phyloP scores from a whole-genome alignment of 1,139 yeast species.

The Debaryomyces udenii region DNA sequence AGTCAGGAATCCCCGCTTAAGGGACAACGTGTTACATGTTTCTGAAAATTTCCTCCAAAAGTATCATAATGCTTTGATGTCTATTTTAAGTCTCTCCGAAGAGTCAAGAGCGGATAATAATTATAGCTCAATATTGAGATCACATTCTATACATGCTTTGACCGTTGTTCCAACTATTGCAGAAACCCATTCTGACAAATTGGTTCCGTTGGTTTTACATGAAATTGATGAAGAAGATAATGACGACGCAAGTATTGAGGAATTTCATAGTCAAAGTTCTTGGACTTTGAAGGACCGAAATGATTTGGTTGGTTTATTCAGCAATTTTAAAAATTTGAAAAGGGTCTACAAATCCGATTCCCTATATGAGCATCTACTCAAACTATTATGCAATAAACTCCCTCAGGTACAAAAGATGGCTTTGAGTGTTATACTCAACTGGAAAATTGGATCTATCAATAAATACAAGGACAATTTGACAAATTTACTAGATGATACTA shows the following conservation, averaged over 20 bases:
- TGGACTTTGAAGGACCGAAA: constrained; percentile 71
- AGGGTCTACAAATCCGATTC: constrained; percentile 53
- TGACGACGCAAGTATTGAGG: constrained; percentile 12
- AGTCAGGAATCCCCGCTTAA: constrained; percentile 34
- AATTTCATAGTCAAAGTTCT: constrained; percentile 17
- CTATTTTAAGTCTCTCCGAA: constrained; percentile 42
- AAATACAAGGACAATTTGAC: constrained; percentile 75
- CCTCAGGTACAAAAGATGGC: constrained; percentile 72
- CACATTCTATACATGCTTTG: constrained; percentile 54
- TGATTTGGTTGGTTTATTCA: constrained; percentile 61
- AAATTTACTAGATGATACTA: constrained; percentile 78
- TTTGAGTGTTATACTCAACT: constrained; percentile 69
- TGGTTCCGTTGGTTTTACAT: constrained; percentile 59
- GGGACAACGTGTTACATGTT: constrained; percentile 27
- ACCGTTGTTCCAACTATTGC: constrained; percentile 63
- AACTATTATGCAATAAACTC: constrained; percentile 64
- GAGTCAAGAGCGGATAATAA: constrained; percentile 32
- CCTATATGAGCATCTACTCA: constrained; percentile 56
- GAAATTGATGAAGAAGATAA: constrained; percentile 28
- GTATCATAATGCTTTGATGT: constrained; percentile 24
- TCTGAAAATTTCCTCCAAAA: constrained; percentile 25
- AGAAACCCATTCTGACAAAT: constrained; percentile 56
- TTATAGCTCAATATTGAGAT: constrained; percentile 42
- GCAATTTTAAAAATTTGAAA: constrained; percentile 66
- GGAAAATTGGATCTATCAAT: constrained; percentile 56